These are phyloP conservation scores for Ilyonectria sp. DNA, from an alignment of 2,329 filamentous ascomycete genomes.

Conservation along the genomic window DNA sequence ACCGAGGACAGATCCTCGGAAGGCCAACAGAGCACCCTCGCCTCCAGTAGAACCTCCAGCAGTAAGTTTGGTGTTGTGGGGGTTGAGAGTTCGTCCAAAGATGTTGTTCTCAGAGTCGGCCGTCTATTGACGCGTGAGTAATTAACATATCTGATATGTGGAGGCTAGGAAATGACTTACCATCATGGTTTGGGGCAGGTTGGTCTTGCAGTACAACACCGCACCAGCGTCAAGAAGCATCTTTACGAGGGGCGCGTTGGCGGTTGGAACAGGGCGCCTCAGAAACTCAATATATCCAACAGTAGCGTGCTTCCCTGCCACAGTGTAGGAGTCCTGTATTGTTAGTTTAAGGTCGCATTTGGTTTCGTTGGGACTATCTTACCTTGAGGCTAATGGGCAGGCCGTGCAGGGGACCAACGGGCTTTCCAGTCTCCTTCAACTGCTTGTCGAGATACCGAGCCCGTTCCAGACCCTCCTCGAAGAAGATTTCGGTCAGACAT, in stretches of 20 bases:
- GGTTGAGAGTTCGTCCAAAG: constrained; percentile 47
- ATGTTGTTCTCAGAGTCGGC: constrained; percentile 58
- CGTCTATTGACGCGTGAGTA: constrained; percentile 35
- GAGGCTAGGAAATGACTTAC: constrained; percentile 46
- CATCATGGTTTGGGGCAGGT: constrained; percentile 74
- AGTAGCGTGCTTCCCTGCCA: constrained; percentile 44
- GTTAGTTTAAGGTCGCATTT: not conserved
- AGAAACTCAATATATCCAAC: constrained; percentile 48
- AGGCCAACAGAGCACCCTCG: constrained; percentile 41
- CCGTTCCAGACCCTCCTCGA: constrained; percentile 36
- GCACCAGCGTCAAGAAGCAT: constrained; percentile 46
- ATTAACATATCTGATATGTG: rapidly evolving
- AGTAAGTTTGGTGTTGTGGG: constrained; percentile 52
- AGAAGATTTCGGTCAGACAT: constrained; percentile 41
- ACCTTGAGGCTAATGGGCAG: constrained; percentile 46
- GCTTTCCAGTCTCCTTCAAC: constrained; percentile 38
- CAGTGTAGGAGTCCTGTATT: constrained; percentile 42
- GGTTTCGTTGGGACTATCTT: rapidly evolving
- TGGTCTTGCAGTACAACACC: constrained; percentile 60
- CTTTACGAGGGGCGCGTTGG: constrained; percentile 44
- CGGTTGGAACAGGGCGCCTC: constrained; percentile 34
- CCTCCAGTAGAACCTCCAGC: constrained; percentile 48
- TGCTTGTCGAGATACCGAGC: constrained; percentile 38
- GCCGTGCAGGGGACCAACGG: constrained; percentile 40
- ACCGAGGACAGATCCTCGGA: constrained; percentile 44